Evolutionary conservation across 768 basidiomycete species (phyloP).

Genomic region (Tylopilus sp.): DNA sequence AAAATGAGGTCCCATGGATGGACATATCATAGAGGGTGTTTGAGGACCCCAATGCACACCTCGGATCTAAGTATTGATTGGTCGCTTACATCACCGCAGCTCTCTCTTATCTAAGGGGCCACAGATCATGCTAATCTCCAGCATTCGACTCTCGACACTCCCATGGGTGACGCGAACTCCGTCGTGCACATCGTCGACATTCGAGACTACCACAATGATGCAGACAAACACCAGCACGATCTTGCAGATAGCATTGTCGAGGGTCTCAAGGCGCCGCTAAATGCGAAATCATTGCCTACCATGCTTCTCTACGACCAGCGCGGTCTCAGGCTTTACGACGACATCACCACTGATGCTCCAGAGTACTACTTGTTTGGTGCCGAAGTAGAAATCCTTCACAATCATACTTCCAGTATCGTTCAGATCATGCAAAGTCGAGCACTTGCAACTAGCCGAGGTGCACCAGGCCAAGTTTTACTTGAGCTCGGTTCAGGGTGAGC

Average conservation of each 20-base stretch:
- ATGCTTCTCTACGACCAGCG: conserved; percentile 82
- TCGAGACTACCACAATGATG: conserved; percentile 11
- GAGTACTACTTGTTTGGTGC: conserved; percentile 92
- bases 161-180: conserved; percentile 22
- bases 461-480: conserved; percentile 58
- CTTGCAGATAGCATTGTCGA: conserved; percentile 45
- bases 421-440: conserved; percentile 55
- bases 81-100: too few species aligned
- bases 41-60: too few species aligned
- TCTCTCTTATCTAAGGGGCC: neutral
- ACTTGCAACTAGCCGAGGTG: conserved; percentile 13
- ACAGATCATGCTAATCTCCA: neutral
- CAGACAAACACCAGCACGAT: conserved; percentile 21
- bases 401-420: conserved; percentile 71
- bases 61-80: too few species aligned
- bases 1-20: neutral
- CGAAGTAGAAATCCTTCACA: conserved; percentile 82
- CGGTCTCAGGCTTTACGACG: conserved; percentile 84
- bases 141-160: neutral
- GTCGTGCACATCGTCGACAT: conserved; percentile 21
- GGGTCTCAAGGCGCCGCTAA: conserved; percentile 53
- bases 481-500: conserved; percentile 95
- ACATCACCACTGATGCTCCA: conserved; percentile 69
- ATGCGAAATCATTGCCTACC: conserved; percentile 70
- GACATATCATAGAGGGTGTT: too few species aligned